These are phyloP conservation scores for Chlorophyllum brunneum DNA, from an alignment of 768 basidiomycete genomes.

Conservation along the genomic window DNA sequence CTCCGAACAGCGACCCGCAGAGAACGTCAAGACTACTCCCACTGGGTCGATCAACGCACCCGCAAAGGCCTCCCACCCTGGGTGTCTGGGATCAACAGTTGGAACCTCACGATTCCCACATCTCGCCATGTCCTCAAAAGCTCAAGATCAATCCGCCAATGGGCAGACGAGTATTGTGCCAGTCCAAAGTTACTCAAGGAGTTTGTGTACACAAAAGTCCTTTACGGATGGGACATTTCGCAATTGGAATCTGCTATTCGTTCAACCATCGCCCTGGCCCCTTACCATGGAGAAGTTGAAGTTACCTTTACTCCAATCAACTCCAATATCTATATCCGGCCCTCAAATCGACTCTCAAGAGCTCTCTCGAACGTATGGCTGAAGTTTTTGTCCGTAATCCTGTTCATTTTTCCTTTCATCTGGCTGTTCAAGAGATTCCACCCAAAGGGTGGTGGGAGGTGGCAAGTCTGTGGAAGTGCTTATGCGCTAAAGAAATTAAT, in stretches of 20 bases:
- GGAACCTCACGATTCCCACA: background rate
- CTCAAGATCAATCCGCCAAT: conserved; percentile 62
- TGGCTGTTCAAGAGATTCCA: conserved; percentile 78
- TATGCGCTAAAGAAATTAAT: conserved; percentile 63
- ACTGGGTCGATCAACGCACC: conserved; percentile 41
- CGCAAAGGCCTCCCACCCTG: conserved; percentile 50
- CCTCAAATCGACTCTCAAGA: conserved; percentile 62
- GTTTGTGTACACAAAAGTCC: conserved; percentile 67
- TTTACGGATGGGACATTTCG: conserved; percentile 46
- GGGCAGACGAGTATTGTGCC: conserved; percentile 82
- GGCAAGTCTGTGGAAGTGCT: conserved; percentile 74
- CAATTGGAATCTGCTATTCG: conserved; percentile 34
- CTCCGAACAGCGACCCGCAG: conserved; percentile 34
- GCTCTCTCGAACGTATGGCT: conserved; percentile 70
- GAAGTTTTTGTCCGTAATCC: conserved; percentile 62
- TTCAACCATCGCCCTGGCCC: conserved; percentile 39
- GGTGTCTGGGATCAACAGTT: conserved; percentile 22
- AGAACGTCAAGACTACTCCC: conserved; percentile 40
- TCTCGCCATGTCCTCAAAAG: conserved; percentile 38
- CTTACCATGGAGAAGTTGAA: conserved; percentile 41
- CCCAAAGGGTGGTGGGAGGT: conserved; percentile 62
- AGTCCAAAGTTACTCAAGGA: conserved; percentile 72
- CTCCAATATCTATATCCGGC: conserved; percentile 58
- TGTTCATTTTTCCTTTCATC: conserved; percentile 74
- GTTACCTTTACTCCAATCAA: conserved; percentile 48